Evolutionary conservation across 805 yeast genomes (phyloP), one percentile per base, ranked within the genome.

Genomic region (Kluyveromyces aestuarii): DNA sequence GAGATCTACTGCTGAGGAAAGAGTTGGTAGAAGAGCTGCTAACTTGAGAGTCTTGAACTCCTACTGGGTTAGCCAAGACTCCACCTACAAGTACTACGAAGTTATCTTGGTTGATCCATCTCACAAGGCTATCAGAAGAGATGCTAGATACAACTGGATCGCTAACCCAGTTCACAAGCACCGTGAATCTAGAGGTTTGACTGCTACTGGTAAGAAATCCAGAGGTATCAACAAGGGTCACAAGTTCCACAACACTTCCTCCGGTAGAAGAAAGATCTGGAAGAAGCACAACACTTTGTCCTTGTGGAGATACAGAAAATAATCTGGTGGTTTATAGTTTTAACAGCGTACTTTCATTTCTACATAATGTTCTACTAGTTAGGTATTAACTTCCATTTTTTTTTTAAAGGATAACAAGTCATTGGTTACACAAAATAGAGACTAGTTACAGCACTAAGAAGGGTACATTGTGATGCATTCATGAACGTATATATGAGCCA

Each of bases 201-300:
- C 99, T 70, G 71, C 96, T 67, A 82, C 90, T 66, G 99, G 99
- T 74, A 93, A 90, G 95, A 85, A 89, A 77, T 88, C 96, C 77
- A 87, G 99, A 84, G 99, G 99, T 87, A 88, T 93, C 84, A 89
- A 90, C 95, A 93, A 91, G 87, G 99, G 99, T 76, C 99, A 93
- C 91, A 79, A 80, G 75, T 93, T 70, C 96, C 81, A 84, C 96
- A 89, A 91, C 84, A 91, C 98, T 82, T 75, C 77, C 69, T 89
- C 96, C 69, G 99, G 99, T 74, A 89, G 97, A 80, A 87, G 96
- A 76, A 95, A 91, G 88, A 93, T 91, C 80, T 91, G 99, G 99
- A 93, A 91, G 88, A 87, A 81, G 75, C 89, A 91, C 81, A 93
- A 91, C 93, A 93, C 99, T 68, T 82, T 91, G 72, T 85, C 95